A percentile compares a stretch with the other conserved stretches of the same genome.
phyloP scores from a whole-genome alignment of 2,329 filamentous ascomycete species.

The Neofusicoccum cordaticola region DNA sequence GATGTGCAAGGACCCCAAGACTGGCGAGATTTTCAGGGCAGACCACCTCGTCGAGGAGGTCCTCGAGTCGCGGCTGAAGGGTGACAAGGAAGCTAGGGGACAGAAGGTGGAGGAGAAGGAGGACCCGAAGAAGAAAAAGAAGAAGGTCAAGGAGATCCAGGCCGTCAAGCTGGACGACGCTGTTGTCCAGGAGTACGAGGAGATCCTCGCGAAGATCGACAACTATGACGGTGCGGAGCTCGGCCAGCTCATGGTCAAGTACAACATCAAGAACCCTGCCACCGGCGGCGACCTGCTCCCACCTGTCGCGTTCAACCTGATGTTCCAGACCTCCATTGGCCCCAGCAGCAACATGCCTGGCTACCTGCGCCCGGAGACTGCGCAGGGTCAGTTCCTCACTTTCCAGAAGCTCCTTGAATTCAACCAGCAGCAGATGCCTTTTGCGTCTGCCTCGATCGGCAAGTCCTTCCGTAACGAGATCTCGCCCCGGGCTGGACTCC shows the following conservation, averaged over 20 bases:
- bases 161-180: conserved; percentile 83
- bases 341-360: conserved; percentile 83
- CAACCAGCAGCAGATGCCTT: conserved; percentile 93
- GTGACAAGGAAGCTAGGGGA: conserved; percentile 88
- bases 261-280: conserved; percentile 83
- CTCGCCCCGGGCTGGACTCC: conserved; percentile 82
- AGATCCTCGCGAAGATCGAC: conserved; percentile 87
- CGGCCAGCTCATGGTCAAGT: conserved; percentile 82
- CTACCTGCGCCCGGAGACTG: conserved; percentile 89
- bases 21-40: conserved; percentile 90
- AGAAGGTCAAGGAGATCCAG: conserved; percentile 71
- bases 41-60: conserved; percentile 97
- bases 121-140: conserved; percentile 82
- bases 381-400: conserved; percentile 96
- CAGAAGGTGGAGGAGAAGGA: conserved; percentile 73
- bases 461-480: conserved; percentile 99
- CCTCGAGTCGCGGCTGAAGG: conserved; percentile 80
- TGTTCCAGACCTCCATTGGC: conserved; percentile 96
- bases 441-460: conserved; percentile 94
- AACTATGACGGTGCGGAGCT: conserved; percentile 89
- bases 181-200: conserved; percentile 84
- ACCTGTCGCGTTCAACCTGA: conserved; percentile 93
- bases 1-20: conserved; percentile 99
- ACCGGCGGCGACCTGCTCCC: conserved; percentile 74
- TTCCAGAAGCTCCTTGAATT: conserved; percentile 95